A percentile compares a stretch with the other conserved stretches of the same genome.
Conservation (phyloP, 73 alveolate genomes). For the Paramecium primaurelia region DNA sequence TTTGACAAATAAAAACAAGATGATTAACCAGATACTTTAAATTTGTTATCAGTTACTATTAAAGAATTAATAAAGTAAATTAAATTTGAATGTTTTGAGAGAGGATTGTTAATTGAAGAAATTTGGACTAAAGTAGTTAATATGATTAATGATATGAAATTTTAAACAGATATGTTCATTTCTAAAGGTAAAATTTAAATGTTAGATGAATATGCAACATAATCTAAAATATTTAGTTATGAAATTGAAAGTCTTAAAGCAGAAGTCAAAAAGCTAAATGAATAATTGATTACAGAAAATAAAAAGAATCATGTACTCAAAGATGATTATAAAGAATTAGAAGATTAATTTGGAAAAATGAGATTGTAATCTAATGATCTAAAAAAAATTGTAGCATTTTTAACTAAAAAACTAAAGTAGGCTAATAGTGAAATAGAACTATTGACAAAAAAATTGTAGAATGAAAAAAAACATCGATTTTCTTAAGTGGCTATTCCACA, state of each 20-base stretch:
- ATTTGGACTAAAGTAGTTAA: not conserved
- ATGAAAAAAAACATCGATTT: not conserved
- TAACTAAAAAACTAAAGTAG: not conserved
- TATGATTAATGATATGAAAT: not conserved
- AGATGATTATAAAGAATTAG: not conserved
- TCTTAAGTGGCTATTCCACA: not conserved
- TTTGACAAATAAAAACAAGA: not conserved
- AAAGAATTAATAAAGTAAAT: not conserved
- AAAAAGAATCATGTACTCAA: not conserved
- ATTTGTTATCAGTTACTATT: not conserved
- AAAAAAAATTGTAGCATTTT: not conserved
- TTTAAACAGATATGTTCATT: not conserved
- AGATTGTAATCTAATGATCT: conserved; percentile 13
- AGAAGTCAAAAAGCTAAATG: not conserved
- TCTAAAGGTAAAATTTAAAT: not conserved
- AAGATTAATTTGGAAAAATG: not conserved
- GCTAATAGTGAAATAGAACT: conserved; percentile 17
- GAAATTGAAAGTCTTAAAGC: not conserved
- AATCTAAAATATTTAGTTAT: not conserved
- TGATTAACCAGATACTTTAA: not conserved
- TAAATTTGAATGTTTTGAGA: conserved; percentile 9
- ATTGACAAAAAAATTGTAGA: not conserved
- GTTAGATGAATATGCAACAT: not conserved
- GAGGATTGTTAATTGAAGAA: conserved; percentile 21
- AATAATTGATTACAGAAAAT: not conserved